Conservation (phyloP, 169 alveolate genomes). For the Babesia divergens region DNA sequence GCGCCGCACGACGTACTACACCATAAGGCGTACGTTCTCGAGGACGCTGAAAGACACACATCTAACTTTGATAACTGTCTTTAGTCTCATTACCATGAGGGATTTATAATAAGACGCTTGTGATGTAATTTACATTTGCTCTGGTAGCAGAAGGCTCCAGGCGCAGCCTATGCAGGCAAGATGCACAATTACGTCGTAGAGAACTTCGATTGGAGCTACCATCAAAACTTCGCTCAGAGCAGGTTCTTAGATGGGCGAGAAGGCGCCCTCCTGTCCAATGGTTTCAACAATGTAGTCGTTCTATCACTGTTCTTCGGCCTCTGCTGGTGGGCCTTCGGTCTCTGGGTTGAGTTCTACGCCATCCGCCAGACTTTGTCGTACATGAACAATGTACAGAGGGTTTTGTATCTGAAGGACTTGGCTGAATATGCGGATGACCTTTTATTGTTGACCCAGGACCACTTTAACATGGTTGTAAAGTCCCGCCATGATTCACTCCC, state of each 20-base stretch:
- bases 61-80: too few species aligned
- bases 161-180: too few species aligned
- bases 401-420: conserved; percentile 47
- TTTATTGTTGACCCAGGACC: conserved; percentile 18
- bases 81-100: not conserved
- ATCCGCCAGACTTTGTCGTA: conserved; percentile 6
- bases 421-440: conserved; percentile 48
- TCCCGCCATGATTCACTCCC: conserved; percentile 5
- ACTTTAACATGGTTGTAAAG: conserved; percentile 39
- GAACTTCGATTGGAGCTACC: conserved; percentile 48
- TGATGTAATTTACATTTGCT: not conserved
- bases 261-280: conserved; percentile 41
- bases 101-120: not conserved
- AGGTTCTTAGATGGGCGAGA: conserved; percentile 42
- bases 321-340: conserved; percentile 14
- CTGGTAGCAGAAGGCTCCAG: not conserved
- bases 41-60: too few species aligned
- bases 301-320: conserved; percentile 14
- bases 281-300: conserved; percentile 23
- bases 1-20: not conserved
- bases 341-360: conserved; percentile 31
- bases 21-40: too few species aligned
- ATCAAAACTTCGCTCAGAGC: conserved; percentile 36
- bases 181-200: conserved; percentile 27
- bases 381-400: conserved; percentile 12